These are phyloP conservation scores for Tympanopsis confertula DNA, from an alignment of 2,329 filamentous ascomycete genomes.

Conservation along the genomic window DNA sequence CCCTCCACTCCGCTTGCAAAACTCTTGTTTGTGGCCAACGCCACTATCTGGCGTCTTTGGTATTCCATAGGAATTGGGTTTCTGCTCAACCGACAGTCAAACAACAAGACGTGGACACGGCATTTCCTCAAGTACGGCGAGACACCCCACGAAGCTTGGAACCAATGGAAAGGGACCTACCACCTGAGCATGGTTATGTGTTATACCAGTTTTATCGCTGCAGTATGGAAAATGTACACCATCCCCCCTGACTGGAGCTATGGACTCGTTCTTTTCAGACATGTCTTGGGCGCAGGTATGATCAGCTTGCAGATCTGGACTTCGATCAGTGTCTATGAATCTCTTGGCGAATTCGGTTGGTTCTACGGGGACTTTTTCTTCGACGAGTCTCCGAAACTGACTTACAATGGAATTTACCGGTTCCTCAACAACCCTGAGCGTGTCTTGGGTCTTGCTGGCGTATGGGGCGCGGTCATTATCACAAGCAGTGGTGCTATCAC, in stretches of 20 bases:
- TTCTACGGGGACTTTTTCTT: conserved; percentile 99
- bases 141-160: conserved; percentile 81
- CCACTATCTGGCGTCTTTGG: conserved; percentile 77
- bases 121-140: conserved; percentile 97
- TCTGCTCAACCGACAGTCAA: conserved; percentile 75
- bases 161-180: conserved; percentile 93
- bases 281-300: conserved; percentile 71
- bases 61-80: conserved; percentile 79
- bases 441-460: conserved; percentile 81
- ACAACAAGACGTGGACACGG: conserved; percentile 85
- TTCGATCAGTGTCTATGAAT: conserved; percentile 83
- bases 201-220: conserved; percentile 77
- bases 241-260: conserved; percentile 79
- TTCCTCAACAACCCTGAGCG: conserved; percentile 97
- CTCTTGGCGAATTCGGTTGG: conserved; percentile 94
- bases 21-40: conserved; percentile 69
- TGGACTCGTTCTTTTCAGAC: conserved; percentile 74
- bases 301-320: conserved; percentile 89
- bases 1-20: conserved; percentile 69
- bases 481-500: conserved; percentile 83
- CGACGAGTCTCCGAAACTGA: conserved; percentile 75
- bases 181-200: conserved; percentile 86
- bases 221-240: conserved; percentile 92
- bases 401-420: conserved; percentile 93
- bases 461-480: conserved; percentile 90